These are phyloP conservation scores for Pseudocercospora fuligena DNA, from an alignment of 2,329 filamentous ascomycete genomes.

Conservation along the genomic window DNA sequence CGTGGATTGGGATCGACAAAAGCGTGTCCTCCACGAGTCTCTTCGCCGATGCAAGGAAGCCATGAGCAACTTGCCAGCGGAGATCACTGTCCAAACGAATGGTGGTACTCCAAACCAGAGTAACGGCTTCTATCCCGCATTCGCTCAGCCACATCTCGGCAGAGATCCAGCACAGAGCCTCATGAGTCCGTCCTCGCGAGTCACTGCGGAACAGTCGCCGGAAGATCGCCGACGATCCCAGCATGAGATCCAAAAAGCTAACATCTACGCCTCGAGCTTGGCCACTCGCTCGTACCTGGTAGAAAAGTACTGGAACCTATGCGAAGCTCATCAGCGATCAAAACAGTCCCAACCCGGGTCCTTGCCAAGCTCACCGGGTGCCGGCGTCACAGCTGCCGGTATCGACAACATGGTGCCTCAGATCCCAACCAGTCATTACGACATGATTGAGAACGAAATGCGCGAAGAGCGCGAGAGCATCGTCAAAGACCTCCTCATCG, in stretches of 20 bases:
- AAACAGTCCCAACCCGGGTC: conserved; percentile 46
- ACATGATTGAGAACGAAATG: conserved; percentile 67
- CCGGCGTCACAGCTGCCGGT: conserved; percentile 43
- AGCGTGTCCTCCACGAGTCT: conserved; percentile 71
- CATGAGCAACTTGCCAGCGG: conserved; percentile 69
- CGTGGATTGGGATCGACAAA: conserved; percentile 77
- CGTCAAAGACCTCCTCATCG: conserved; percentile 75
- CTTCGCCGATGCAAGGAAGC: conserved; percentile 72
- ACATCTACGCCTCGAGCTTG: conserved; percentile 82
- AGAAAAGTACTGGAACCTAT: conserved; percentile 80
- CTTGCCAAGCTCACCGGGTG: conserved; percentile 42
- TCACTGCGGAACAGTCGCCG: conserved; percentile 38
- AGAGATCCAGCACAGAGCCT: conserved; percentile 36
- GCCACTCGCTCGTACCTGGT: conserved; percentile 83
- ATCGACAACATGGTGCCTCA: conserved; percentile 42
- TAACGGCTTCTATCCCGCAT: conserved; percentile 33
- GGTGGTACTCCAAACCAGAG: conserved; percentile 39
- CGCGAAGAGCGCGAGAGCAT: conserved; percentile 78
- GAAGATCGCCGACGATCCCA: conserved; percentile 61
- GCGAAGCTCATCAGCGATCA: conserved; percentile 61
- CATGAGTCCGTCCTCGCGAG: conserved; percentile 40
- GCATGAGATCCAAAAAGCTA: conserved; percentile 89
- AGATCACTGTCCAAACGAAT: conserved; percentile 64
- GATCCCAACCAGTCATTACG: conserved; percentile 41
- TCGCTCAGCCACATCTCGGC: conserved; percentile 31